A percentile compares a stretch with the other conserved stretches of the same genome.
Evolutionary conservation across 768 basidiomycete species (phyloP).

Genomic region (Russula ochroleuca): DNA sequence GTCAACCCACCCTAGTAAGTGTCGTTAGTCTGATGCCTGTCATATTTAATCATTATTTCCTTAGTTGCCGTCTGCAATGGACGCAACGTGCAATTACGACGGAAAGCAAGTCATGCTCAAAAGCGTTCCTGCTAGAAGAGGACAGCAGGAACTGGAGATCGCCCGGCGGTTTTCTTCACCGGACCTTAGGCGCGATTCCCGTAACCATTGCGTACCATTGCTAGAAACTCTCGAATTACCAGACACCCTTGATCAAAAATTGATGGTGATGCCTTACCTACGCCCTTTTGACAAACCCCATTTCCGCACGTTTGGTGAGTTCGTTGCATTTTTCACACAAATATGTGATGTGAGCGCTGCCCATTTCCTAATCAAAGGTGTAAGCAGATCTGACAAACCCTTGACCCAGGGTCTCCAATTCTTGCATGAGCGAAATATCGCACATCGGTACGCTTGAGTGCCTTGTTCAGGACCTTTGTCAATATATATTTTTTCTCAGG

Average conservation of each 20-base stretch:
- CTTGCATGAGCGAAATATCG: conserved; percentile 28
- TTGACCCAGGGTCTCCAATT: conserved; percentile 27
- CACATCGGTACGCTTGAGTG: conserved; percentile 34
- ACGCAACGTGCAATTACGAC: neutral
- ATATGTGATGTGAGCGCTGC: neutral
- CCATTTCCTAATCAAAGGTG: neutral
- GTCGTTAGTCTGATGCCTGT: neutral
- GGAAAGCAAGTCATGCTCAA: conserved; percentile 18
- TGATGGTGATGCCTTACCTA: conserved; percentile 27
- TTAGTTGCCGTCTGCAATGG: neutral
- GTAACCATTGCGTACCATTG: conserved; percentile 5
- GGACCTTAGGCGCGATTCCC: conserved; percentile 28
- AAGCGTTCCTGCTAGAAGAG: neutral
- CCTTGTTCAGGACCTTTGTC: conserved; percentile 14
- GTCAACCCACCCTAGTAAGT: conserved; percentile 9
- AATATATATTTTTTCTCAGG: neutral
- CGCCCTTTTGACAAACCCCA: conserved; percentile 28
- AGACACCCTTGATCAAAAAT: neutral
- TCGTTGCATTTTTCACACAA: neutral
- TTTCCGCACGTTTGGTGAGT: conserved; percentile 11
- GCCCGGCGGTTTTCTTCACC: conserved; percentile 16
- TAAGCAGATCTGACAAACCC: neutral
- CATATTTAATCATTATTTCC: neutral
- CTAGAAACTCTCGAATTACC: neutral
- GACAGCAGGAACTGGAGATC: conserved; percentile 1